phyloP scores from a whole-genome alignment of 257 asterid genomes.

The Capsicum baccatum region DNA sequence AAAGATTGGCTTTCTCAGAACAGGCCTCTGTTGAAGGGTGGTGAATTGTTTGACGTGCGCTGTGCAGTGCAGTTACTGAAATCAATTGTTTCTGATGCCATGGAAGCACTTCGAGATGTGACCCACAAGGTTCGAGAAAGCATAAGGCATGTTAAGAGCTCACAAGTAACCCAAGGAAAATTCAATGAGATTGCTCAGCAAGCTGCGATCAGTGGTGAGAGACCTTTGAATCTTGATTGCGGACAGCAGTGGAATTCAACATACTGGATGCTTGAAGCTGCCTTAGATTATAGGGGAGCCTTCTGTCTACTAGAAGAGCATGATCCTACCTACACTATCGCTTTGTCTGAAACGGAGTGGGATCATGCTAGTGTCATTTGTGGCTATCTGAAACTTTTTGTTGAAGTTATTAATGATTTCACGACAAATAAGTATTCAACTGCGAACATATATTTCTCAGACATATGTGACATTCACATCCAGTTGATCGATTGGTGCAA shows the following conservation, averaged over 20 bases:
- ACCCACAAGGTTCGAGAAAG: conserved; percentile 69
- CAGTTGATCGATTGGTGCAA: conserved; percentile 86
- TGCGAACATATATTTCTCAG: conserved; percentile 77
- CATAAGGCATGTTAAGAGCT: conserved; percentile 69
- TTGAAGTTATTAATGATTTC: conserved; percentile 64
- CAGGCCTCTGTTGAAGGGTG: conserved; percentile 69
- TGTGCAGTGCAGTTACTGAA: conserved; percentile 75
- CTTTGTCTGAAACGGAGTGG: conserved; percentile 84
- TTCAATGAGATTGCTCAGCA: conserved; percentile 74
- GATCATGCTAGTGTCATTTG: conserved; percentile 59
- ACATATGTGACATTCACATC: conserved; percentile 81
- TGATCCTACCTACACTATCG: conserved; percentile 62
- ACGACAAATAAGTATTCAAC: conserved; percentile 64
- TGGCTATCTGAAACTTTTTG: conserved; percentile 66
- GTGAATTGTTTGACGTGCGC: conserved; percentile 77
- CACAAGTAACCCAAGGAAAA: conserved; percentile 64
- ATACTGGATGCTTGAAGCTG: conserved; percentile 80
- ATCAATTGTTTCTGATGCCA: conserved; percentile 70
- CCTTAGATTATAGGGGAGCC: conserved; percentile 67
- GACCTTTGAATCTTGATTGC: conserved; percentile 67
- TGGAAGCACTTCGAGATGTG: conserved; percentile 64
- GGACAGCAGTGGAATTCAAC: conserved; percentile 84
- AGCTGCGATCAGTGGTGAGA: conserved; percentile 57
- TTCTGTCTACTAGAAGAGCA: conserved; percentile 65
- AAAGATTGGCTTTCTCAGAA: conserved; percentile 80